These are phyloP conservation scores for Borovskyia barvae DNA, from an alignment of 208 protist species.

Conservation along the genomic window DNA sequence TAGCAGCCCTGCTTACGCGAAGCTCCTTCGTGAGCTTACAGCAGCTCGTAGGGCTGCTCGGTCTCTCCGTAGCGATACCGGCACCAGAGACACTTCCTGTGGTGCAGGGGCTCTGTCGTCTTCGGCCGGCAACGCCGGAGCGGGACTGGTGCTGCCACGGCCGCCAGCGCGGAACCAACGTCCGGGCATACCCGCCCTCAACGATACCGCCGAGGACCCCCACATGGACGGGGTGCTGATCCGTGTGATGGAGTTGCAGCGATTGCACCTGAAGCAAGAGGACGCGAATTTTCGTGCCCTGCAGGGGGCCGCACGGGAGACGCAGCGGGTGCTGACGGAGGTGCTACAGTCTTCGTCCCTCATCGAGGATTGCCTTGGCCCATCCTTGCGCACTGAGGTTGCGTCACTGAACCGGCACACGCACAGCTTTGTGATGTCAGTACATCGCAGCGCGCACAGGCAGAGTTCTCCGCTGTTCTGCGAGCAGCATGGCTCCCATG, in stretches of 20 bases:
- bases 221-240: slow-evolving; percentile 14
- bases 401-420: background rate
- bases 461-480: no score
- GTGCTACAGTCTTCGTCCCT: slow-evolving; percentile 10
- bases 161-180: background rate
- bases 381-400: slow-evolving; percentile 12
- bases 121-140: no score
- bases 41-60: background rate
- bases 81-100: no score
- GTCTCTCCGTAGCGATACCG: no score
- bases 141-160: no score
- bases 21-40: slow-evolving; percentile 3
- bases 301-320: slow-evolving; percentile 25
- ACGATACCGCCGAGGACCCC: background rate
- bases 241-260: slow-evolving; percentile 21
- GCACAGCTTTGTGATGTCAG: slow-evolving; percentile 5
- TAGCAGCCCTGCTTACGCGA: slow-evolving; percentile 14
- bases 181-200: background rate
- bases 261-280: slow-evolving; percentile 25
- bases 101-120: background rate
- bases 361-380: background rate
- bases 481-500: no score
- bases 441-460: no score
- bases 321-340: slow-evolving; percentile 26
- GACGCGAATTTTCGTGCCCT: slow-evolving; percentile 22